Evolutionary conservation across 1,284 basidiomycete species (phyloP).

Genomic region (Jaminaea rosea): DNA sequence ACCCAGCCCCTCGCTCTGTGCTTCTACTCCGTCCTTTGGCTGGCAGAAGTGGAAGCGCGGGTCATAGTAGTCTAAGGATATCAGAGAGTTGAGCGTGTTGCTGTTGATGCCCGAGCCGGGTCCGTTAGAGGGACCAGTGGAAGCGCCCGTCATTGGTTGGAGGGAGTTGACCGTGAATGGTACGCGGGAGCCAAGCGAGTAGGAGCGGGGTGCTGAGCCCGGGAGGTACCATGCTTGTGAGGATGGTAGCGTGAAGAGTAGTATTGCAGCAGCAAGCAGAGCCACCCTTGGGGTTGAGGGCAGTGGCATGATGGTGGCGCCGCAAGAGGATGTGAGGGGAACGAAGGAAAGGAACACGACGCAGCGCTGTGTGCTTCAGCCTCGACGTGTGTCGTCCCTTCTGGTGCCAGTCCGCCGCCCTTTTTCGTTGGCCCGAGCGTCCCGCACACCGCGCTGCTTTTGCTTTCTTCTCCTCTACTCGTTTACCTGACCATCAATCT

Average conservation of each 20-base stretch:
- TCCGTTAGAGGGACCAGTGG: conserved; percentile 13
- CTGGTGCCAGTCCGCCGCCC: no score
- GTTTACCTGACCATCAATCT: no score
- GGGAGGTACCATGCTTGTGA: conserved; percentile 45
- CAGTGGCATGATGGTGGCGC: no score
- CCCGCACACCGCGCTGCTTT: no score
- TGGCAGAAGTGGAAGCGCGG: conserved; percentile 75
- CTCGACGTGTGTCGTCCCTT: no score
- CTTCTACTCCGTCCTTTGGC: conserved; percentile 65
- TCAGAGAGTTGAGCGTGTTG: conserved; percentile 27
- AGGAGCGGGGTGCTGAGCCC: conserved; percentile 47
- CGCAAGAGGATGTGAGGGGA: no score
- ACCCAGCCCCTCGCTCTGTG: conserved; percentile 78
- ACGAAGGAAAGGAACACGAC: no score
- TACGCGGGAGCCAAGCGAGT: conserved; percentile 40
- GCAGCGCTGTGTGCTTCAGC: no score
- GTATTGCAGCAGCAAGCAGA: not conserved
- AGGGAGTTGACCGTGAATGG: conserved; percentile 46
- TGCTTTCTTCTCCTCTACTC: no score
- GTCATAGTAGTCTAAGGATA: conserved; percentile 67
- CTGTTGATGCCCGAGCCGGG: conserved; percentile 1
- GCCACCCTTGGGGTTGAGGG: no score
- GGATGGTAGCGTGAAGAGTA: not conserved
- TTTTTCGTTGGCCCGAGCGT: no score
- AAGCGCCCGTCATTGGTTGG: conserved; percentile 41